Evolutionary conservation across 352 stramenopile genomes (phyloP).

Genomic region (Globisporangium lucens): DNA sequence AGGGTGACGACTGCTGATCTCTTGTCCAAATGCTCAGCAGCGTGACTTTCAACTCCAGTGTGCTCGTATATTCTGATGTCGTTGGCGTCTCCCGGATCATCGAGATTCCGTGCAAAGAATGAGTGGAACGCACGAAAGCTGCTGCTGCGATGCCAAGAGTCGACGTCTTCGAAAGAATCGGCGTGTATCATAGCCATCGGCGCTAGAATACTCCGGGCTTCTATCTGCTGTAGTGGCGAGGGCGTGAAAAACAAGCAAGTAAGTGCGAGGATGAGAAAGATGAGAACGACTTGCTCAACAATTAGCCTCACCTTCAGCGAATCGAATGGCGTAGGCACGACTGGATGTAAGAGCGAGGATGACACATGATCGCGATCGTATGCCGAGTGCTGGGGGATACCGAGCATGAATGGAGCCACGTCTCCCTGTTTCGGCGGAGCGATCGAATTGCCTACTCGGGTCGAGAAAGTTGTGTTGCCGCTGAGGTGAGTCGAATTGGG

Average conservation of each 20-base stretch:
- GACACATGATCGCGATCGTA: background rate
- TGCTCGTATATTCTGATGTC: background rate
- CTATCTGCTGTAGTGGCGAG: background rate
- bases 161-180: slow-evolving; percentile 19
- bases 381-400: background rate
- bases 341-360: background rate
- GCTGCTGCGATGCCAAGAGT: slow-evolving; percentile 24
- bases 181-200: slow-evolving; percentile 18
- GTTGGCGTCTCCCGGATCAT: background rate
- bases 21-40: background rate
- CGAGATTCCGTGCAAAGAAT: slow-evolving; percentile 36
- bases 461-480: background rate
- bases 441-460: slow-evolving; percentile 6
- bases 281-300: background rate
- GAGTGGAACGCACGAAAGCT: slow-evolving; percentile 45
- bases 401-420: slow-evolving; percentile 13
- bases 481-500: background rate
- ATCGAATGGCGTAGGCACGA: background rate
- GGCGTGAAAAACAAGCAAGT: background rate
- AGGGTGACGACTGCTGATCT: background rate
- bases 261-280: background rate
- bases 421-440: background rate
- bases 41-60: background rate
- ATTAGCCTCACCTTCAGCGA: slow-evolving; percentile 1
- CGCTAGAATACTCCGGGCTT: slow-evolving; percentile 5